Evolutionary conservation across 164 flowering plant species (phyloP).

Genomic region (Platanus orientalis): DNA sequence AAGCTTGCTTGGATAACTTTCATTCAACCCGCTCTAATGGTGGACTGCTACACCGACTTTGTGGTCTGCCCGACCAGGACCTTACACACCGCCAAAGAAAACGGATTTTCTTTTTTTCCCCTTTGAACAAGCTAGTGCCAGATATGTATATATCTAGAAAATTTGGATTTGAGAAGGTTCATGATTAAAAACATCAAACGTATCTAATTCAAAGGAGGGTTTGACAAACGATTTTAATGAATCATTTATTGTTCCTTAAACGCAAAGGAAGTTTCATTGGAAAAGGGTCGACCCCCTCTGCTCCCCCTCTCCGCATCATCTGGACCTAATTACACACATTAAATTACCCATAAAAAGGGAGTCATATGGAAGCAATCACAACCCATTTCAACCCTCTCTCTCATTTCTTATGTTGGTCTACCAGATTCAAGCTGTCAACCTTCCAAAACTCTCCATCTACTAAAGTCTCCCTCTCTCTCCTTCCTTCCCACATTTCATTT

Average conservation of each 20-base stretch:
- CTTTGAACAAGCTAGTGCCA: too few relatives aligned
- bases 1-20: too few relatives aligned
- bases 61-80: too few relatives aligned
- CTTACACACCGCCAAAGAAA: too few relatives aligned
- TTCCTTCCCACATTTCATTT: conserved; percentile 1
- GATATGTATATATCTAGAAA: too few relatives aligned
- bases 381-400: conserved; percentile 18
- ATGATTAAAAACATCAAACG: neutral
- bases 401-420: conserved; percentile 11
- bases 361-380: conserved; percentile 25
- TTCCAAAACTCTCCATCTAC: conserved; percentile 13
- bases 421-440: conserved; percentile 29
- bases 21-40: too few relatives aligned
- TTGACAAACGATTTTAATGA: conserved; percentile 38
- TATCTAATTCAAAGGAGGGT: conserved; percentile 14
- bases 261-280: conserved; percentile 46
- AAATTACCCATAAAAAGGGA: conserved; percentile 24
- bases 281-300: conserved; percentile 24
- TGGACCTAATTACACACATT: conserved; percentile 12
- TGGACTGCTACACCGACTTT: too few relatives aligned
- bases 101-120: too few relatives aligned
- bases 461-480: too few relatives aligned
- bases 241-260: conserved; percentile 40
- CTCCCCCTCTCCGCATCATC: conserved; percentile 19
- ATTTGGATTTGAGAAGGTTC: neutral